Percentiles rank a stretch among this genome's conserved stretches.
These are phyloP conservation scores for Pseudocercospora fijiensis DNA, from an alignment of 2,329 filamentous ascomycete genomes.

Conservation along the genomic window DNA sequence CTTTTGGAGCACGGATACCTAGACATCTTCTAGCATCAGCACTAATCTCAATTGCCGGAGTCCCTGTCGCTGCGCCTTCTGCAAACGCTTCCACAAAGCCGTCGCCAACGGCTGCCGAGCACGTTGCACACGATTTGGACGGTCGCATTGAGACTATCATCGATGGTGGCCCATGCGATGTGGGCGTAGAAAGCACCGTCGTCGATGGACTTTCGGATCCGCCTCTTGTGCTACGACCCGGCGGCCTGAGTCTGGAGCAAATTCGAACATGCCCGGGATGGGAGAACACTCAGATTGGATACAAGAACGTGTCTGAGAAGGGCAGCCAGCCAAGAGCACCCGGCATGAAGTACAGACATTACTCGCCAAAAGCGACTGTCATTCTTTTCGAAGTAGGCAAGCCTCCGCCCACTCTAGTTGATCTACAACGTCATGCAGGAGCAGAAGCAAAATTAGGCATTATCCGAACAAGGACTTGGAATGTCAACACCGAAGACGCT, in stretches of 20 bases:
- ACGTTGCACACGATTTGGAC: constrained; percentile 80
- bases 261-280: constrained; percentile 73
- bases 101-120: constrained; percentile 84
- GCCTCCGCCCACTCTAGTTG: constrained; percentile 33
- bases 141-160: constrained; percentile 83
- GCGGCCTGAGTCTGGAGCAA: constrained; percentile 80
- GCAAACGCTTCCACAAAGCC: constrained; percentile 94
- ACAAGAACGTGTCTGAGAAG: constrained; percentile 69
- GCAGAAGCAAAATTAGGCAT: constrained; percentile 40
- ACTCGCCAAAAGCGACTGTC: constrained; percentile 85
- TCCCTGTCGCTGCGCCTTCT: constrained; percentile 84
- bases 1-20: constrained; percentile 90
- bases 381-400: constrained; percentile 61
- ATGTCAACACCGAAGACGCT: constrained; percentile 12
- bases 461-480: constrained; percentile 42
- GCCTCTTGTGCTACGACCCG: constrained; percentile 79
- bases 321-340: constrained; percentile 74
- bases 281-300: constrained; percentile 74
- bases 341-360: constrained; percentile 99
- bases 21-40: constrained; percentile 78
- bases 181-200: constrained; percentile 95
- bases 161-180: constrained; percentile 80
- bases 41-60: constrained; percentile 75
- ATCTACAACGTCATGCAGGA: constrained; percentile 35
- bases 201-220: constrained; percentile 84